phyloP scores from a whole-genome alignment of 441 rosid genomes.

The Melastoma candidum region DNA sequence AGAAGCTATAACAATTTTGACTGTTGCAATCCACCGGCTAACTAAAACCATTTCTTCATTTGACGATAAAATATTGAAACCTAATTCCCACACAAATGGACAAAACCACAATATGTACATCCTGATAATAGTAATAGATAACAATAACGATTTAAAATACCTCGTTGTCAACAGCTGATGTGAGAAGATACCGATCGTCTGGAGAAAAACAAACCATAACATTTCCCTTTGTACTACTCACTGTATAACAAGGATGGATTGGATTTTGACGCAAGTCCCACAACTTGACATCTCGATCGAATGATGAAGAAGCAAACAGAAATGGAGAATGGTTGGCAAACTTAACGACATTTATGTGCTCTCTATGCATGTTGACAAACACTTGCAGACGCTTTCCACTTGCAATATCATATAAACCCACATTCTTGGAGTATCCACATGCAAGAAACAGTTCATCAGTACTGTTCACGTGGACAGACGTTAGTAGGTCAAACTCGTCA shows the following conservation, averaged over 20 bases:
- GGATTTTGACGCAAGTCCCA: conserved; percentile 96
- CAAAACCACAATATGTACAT: too few relatives aligned
- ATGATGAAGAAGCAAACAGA: conserved; percentile 84
- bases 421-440: conserved; percentile 86
- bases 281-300: conserved; percentile 76
- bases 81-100: too few relatives aligned
- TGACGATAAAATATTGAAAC: too few relatives aligned
- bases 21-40: too few relatives aligned
- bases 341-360: conserved; percentile 88
- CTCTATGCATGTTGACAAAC: conserved; percentile 79
- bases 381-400: conserved; percentile 62
- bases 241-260: conserved; percentile 63
- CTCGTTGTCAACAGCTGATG: conserved; percentile 96
- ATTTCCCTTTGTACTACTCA: conserved; percentile 78
- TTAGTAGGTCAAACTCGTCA: conserved; percentile 81
- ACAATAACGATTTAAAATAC: conserved; percentile 25
- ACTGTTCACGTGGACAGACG: conserved; percentile 88
- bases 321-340: conserved; percentile 83
- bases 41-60: too few relatives aligned
- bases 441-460: conserved; percentile 82
- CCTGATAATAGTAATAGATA: background rate
- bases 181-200: conserved; percentile 90
- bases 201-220: conserved; percentile 99
- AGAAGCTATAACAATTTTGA: too few relatives aligned
- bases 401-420: conserved; percentile 75